These are phyloP conservation scores for Trichoderma afroharzianum DNA, from an alignment of 2,329 filamentous ascomycete species.

Conservation along the genomic window DNA sequence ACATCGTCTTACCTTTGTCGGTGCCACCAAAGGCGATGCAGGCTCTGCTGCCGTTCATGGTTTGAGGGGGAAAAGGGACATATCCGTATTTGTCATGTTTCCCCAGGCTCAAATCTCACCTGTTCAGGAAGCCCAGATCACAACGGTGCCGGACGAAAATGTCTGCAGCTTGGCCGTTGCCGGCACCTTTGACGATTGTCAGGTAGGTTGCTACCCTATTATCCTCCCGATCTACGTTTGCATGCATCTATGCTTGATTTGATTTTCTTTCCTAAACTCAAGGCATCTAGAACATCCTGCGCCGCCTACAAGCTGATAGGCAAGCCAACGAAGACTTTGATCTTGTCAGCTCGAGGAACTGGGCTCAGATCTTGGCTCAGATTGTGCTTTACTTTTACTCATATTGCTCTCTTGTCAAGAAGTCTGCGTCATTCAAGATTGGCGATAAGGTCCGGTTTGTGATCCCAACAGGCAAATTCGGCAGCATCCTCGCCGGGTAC, in stretches of 20 bases:
- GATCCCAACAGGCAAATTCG: conserved; percentile 94
- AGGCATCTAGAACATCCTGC: conserved; percentile 88
- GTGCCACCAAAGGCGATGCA: conserved; percentile 83
- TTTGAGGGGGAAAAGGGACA: conserved; percentile 90
- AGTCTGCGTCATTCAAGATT: conserved; percentile 56
- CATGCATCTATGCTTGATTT: conserved; percentile 32
- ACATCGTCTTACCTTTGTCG: conserved; percentile 81
- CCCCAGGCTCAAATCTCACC: conserved; percentile 88
- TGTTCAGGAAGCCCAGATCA: conserved; percentile 97
- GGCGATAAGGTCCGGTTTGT: conserved; percentile 76
- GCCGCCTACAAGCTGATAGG: conserved; percentile 82
- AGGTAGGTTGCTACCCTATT: conserved; percentile 46
- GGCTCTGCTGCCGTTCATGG: conserved; percentile 96
- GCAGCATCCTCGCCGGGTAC: conserved; percentile 89
- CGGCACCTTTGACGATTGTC: conserved; percentile 94
- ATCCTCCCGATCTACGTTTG: neutral
- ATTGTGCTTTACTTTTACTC: conserved; percentile 97
- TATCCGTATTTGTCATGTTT: conserved; percentile 91
- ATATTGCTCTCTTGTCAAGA: conserved; percentile 75
- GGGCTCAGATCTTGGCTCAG: conserved; percentile 89
- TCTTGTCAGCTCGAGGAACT: conserved; percentile 97
- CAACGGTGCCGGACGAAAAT: conserved; percentile 82
- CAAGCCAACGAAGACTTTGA: conserved; percentile 79
- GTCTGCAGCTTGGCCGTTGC: conserved; percentile 89
- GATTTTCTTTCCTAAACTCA: conserved; percentile 74